phyloP scores from a whole-genome alignment of 768 basidiomycete species.

The Fibroporia radiculosa region DNA sequence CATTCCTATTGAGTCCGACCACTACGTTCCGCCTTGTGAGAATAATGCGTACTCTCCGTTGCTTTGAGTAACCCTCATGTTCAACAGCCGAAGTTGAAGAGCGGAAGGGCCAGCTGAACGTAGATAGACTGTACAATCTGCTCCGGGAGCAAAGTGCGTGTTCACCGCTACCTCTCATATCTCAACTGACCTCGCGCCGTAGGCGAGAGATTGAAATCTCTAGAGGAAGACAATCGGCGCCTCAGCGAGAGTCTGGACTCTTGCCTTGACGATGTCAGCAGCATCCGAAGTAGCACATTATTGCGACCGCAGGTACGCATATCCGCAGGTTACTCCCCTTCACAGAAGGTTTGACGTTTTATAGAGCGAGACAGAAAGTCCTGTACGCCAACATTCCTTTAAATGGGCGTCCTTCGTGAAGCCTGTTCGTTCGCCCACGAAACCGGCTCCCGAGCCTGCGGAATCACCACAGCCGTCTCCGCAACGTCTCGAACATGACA shows the following conservation, averaged over 20 bases:
- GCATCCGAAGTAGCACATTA: conserved; percentile 23
- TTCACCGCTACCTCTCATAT: not conserved
- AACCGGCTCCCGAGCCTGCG: conserved; percentile 32
- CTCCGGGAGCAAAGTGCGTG: conserved; percentile 68
- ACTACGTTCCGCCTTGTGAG: conserved; percentile 88
- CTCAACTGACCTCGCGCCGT: not conserved
- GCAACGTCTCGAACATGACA: conserved; percentile 68
- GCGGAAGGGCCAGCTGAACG: conserved; percentile 41
- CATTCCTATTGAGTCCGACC: conserved; percentile 73
- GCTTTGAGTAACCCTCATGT: not conserved
- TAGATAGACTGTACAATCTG: conserved; percentile 60
- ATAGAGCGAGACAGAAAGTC: conserved; percentile 17
- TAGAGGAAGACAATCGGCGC: conserved; percentile 76
- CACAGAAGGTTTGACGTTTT: not conserved
- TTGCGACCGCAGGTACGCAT: conserved; percentile 4
- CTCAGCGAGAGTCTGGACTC: conserved; percentile 54
- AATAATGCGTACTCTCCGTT: conserved; percentile 7
- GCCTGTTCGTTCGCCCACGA: conserved; percentile 75
- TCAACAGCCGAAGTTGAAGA: conserved; percentile 51
- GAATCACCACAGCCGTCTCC: conserved; percentile 81
- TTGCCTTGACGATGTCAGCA: conserved; percentile 58
- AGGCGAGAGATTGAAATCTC: conserved; percentile 60
- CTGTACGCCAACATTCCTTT: conserved; percentile 74
- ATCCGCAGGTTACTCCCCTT: not conserved
- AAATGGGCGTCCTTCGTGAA: conserved; percentile 84